Base-by-base conservation (phyloP, 2,329 filamentous ascomycete genomes). In the Exophiala mesophila region DNA sequence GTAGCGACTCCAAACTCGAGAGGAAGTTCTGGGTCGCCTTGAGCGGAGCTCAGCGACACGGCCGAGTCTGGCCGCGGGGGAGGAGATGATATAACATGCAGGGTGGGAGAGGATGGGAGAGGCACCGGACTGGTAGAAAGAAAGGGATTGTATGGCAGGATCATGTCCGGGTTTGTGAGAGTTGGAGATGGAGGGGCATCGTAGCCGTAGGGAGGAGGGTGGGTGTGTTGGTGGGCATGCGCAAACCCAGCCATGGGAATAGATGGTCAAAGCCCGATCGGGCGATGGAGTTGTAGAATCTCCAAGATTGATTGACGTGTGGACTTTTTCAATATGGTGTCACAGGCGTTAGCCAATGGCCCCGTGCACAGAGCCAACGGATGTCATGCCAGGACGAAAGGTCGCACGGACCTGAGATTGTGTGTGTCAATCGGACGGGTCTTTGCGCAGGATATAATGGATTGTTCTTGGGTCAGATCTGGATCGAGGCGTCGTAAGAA, bases 81-180 rank as follows among this genome's bases (percentile, higher is more conserved):
- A 3, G 35, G 26, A 17, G 48, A 36, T 7, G 37, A 33, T 29
- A 18, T n/a, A 9, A 40, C 13, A 7, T 19, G 45, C 26, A 51
- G 24, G 20, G 39, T 44, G 12, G 48, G 48, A 15, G 48, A 51
- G 19, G 48, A 46, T 5, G 48, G 35, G 10, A 44, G 24, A 4
- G 44, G 45, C 28, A 23, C 35, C 29, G 48, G 42, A 39, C 48
- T 45, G 17, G 45, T 32, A 26, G 37, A 29, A 4, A 39, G 26
- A 23, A 45, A 24, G 20, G 39, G 46, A 12, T 44, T 36, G 24
- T 46, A 46, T 8, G 89, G 89, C 39, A 96, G 70, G 57, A 96
- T 94, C 87, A 95, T 89, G 63, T 94, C 89, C 39, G 88, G 88
- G 63, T 95, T 94, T 42, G 88, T 94, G 57, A 96, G 71, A 2